phyloP scores from a whole-genome alignment of 2,329 filamentous ascomycete species.

The Phialemonium atrogriseum region DNA sequence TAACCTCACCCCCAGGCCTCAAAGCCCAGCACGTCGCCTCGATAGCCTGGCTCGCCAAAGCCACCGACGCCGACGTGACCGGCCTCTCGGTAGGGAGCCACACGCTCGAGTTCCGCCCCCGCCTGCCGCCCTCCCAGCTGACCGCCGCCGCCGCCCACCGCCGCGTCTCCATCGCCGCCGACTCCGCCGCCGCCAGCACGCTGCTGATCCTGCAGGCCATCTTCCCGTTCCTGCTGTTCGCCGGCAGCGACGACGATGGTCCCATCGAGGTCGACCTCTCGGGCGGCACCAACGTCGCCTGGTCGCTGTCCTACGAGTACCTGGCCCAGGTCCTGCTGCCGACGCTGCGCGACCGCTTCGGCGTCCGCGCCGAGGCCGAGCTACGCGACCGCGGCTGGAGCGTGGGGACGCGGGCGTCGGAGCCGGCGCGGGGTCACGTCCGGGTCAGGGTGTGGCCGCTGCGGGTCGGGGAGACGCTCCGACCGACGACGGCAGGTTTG shows the following conservation, averaged over 20 bases:
- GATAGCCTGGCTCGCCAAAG: conserved; percentile 44
- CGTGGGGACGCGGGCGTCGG: conserved; percentile 25
- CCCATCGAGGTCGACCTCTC: conserved; percentile 42
- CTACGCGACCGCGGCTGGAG: conserved; percentile 44
- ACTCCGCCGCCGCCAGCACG: conserved; percentile 43
- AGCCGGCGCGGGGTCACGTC: conserved; percentile 33
- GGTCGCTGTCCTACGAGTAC: conserved; percentile 53
- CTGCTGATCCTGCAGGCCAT: conserved; percentile 53
- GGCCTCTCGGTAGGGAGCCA: conserved; percentile 44
- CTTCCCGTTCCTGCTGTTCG: conserved; percentile 50
- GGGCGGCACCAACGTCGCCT: conserved; percentile 52
- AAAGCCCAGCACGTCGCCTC: conserved; percentile 53
- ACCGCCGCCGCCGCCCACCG: no score
- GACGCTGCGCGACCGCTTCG: conserved; percentile 40
- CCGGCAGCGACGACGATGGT: conserved; percentile 31
- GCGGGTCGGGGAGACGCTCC: conserved; percentile 23
- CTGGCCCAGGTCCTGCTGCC: conserved; percentile 53
- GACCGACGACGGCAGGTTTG: conserved; percentile 14
- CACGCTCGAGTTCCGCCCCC: conserved; percentile 39
- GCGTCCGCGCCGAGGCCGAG: conserved; percentile 34
- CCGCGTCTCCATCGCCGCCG: conserved; percentile 39
- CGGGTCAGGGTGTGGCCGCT: conserved; percentile 36
- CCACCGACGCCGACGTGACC: conserved; percentile 39
- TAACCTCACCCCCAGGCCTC: conserved; percentile 32
- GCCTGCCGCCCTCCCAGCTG: conserved; percentile 27